Base-by-base conservation (phyloP, 169 alveolate genomes). In the Plasmodium chabaudi region DNA sequence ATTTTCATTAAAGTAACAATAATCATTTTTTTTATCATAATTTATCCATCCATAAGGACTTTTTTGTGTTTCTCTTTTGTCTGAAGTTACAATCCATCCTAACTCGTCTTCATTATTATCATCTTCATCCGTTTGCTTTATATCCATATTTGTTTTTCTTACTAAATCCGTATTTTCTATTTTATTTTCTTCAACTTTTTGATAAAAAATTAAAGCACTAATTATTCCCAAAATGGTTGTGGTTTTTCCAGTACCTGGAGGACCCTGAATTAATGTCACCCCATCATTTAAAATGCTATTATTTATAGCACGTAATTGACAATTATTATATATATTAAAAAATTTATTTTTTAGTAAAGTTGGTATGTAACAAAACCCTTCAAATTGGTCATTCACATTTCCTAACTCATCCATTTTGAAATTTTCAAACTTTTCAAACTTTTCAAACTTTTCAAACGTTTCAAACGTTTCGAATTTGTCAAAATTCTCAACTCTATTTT, bases 191-290 rank as follows among this genome's bases (percentile, higher is more conserved):
- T 77, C 60, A 56, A 9, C 42, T 51, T 59, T 57, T 71, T 86
- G 68, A 55, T 60, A 84, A 47, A 91, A 88, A 59, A 94, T 74
- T 46, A 97, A 75, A 15, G 96, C 95, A 77, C 98, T 95, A 15
- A 98, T 89, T 13, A 98, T 93, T 15, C 99, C 99, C 49, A 97
- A 88, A 51, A 98, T 96, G 0, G 99, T 98, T 44, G 97, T 96
- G 1, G 99, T 98, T 91, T 98, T 98, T n/a, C 99, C 99, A 7
- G 99, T 98, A 12, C 99, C 99, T 21, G 99, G 99, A 5, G 99
- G 99, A 0, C 99, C 99, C 74, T 98, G 99, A 42, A 98, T 96
- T 27, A 98, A 94, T 10, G 98, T 95, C 4, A 98, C 95, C 21
- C 99, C 99, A 1, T 88, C 68, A 67, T 79, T 84, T 65, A 70